These are phyloP conservation scores for Rubroboletus pulcherrimus DNA, from an alignment of 768 basidiomycete species.

Conservation along the genomic window DNA sequence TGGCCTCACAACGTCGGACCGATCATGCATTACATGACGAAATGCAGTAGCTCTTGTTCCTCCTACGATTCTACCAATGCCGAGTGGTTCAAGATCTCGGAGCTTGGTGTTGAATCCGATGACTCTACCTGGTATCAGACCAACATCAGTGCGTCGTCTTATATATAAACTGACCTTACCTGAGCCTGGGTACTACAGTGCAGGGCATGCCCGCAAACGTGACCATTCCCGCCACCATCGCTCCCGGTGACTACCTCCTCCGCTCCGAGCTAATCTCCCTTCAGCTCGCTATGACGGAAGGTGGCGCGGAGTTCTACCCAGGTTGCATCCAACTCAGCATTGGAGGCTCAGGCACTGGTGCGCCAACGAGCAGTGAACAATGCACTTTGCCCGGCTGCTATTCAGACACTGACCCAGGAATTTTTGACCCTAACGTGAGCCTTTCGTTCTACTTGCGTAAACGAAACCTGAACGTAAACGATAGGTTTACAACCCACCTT, in stretches of 20 bases:
- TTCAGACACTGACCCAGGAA: slow-evolving; percentile 63
- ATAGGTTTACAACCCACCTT: slow-evolving; percentile 30
- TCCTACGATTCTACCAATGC: slow-evolving; percentile 55
- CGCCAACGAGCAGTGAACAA: slow-evolving; percentile 30
- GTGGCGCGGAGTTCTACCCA: slow-evolving; percentile 49
- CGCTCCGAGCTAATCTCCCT: slow-evolving; percentile 79
- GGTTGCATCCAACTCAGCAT: slow-evolving; percentile 30
- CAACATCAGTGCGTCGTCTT: slow-evolving; percentile 41
- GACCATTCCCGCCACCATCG: slow-evolving; percentile 48
- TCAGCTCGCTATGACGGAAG: slow-evolving; percentile 50
- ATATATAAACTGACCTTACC: background rate
- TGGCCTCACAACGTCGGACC: slow-evolving; percentile 64
- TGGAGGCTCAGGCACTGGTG: slow-evolving; percentile 25
- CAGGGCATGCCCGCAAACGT: slow-evolving; percentile 37
- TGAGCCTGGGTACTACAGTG: slow-evolving; percentile 22
- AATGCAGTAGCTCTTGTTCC: slow-evolving; percentile 54
- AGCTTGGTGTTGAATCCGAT: slow-evolving; percentile 40
- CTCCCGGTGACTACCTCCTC: slow-evolving; percentile 67
- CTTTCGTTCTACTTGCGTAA: background rate
- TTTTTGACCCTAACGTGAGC: slow-evolving; percentile 47
- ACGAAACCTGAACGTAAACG: background rate
- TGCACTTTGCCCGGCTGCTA: slow-evolving; percentile 72
- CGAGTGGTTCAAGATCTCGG: slow-evolving; percentile 71
- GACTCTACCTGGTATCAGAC: slow-evolving; percentile 46
- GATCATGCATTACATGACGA: slow-evolving; percentile 69